A percentile compares a stretch with the other conserved stretches of the same genome.
phyloP scores from a whole-genome alignment of 306 rosid species.

The Sophora flavescens region DNA sequence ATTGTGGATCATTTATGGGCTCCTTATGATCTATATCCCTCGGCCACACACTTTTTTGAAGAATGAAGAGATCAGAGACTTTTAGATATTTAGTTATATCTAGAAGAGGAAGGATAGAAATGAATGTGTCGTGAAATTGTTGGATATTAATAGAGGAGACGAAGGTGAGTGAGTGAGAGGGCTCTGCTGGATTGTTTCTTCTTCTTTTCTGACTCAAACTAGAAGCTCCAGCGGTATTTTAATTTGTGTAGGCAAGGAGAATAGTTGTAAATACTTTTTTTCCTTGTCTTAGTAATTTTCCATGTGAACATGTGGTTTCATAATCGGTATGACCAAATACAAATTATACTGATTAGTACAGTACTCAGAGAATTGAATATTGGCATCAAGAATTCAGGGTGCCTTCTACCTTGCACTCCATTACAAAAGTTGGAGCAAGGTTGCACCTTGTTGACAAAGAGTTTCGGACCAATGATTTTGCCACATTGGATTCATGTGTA shows the following conservation, averaged over 20 bases:
- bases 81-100: too few species aligned
- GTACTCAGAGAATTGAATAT: not conserved
- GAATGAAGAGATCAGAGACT: conserved; percentile 23
- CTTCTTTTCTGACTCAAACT: not conserved
- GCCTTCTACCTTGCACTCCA: too few species aligned
- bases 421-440: too few species aligned
- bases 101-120: not conserved
- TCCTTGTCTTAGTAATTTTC: not conserved
- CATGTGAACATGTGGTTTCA: not conserved
- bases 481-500: too few species aligned
- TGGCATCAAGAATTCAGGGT: not conserved
- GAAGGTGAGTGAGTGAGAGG: too few species aligned
- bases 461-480: too few species aligned
- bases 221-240: not conserved
- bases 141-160: too few species aligned
- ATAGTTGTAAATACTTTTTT: conserved; percentile 6
- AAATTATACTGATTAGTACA: not conserved
- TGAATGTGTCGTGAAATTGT: too few species aligned
- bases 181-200: not conserved
- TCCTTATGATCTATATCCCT: conserved; percentile 58
- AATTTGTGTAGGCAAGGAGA: conserved; percentile 30
- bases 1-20: conserved; percentile 53
- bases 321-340: not conserved
- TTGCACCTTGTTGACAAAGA: too few species aligned
- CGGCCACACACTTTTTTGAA: conserved; percentile 48